phyloP scores from a whole-genome alignment of 345 rosid genomes.

The Bruguiera gymnorhiza region DNA sequence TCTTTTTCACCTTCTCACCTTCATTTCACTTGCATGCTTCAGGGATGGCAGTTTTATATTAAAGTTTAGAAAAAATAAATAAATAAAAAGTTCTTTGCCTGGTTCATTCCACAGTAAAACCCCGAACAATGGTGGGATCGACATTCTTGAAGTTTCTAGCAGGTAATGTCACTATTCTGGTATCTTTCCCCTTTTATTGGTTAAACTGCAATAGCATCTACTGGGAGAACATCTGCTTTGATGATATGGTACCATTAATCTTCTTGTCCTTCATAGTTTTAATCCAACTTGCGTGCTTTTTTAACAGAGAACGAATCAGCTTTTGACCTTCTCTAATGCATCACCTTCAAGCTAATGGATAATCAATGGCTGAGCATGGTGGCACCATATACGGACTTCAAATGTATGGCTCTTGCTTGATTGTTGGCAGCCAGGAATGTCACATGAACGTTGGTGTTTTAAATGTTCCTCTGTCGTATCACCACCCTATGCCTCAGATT shows the following conservation, averaged over 20 bases:
- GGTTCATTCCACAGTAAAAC: slow-evolving; percentile 60
- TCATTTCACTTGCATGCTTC: slow-evolving; percentile 1
- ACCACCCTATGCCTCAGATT: not conserved
- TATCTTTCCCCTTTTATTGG: no score
- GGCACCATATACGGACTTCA: not conserved
- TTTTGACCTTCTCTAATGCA: slow-evolving; percentile 78
- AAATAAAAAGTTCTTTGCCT: not conserved
- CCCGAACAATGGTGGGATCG: slow-evolving; percentile 74
- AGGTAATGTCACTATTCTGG: slow-evolving; percentile 38
- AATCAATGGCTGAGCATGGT: not conserved
- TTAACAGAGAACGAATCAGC: slow-evolving; percentile 76
- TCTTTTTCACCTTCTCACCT: not conserved
- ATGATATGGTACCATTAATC: no score
- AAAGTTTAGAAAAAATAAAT: no score
- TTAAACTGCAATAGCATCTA: no score
- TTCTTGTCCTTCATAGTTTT: slow-evolving; percentile 4
- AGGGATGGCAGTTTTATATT: slow-evolving; percentile 93
- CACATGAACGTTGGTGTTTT: no score
- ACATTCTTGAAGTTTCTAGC: slow-evolving; percentile 82
- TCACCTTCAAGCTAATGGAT: not conserved
- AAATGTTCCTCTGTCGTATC: no score
- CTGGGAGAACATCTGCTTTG: no score
- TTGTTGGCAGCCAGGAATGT: no score
- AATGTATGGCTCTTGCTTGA: not conserved
- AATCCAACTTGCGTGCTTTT: not conserved